These are phyloP conservation scores for Fagopyrum esculentum DNA, from an alignment of 148 eudicot species.

Conservation along the genomic window DNA sequence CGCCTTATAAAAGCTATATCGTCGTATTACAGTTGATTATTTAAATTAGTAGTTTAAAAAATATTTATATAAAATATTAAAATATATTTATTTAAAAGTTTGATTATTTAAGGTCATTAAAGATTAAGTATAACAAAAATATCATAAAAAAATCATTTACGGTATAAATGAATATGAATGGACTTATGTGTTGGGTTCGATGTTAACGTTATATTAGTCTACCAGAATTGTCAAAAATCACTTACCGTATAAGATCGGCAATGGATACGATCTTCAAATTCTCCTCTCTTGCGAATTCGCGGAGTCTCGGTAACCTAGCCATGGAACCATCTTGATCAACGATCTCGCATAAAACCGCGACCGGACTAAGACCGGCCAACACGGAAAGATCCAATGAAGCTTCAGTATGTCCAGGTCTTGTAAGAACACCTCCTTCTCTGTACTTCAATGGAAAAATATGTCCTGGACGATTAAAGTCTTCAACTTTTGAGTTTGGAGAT, in stretches of 20 bases:
- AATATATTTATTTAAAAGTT: no score
- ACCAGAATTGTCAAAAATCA: neutral
- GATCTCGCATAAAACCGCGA: constrained; percentile 57
- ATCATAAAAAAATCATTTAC: no score
- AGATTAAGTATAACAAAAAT: no score
- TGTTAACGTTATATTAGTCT: no score
- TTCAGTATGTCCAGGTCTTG: constrained; percentile 75
- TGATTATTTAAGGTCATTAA: no score
- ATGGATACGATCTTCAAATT: constrained; percentile 54
- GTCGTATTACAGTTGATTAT: no score
- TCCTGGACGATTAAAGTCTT: constrained; percentile 69
- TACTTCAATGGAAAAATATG: constrained; percentile 65
- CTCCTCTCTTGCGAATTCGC: constrained; percentile 39
- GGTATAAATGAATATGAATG: no score
- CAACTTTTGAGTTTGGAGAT: constrained; percentile 46
- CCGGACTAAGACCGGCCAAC: constrained; percentile 60
- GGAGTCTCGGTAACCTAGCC: constrained; percentile 64
- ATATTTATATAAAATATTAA: no score
- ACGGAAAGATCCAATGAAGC: constrained; percentile 60
- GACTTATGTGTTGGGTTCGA: no score
- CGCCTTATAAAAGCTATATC: no score
- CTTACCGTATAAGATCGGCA: constrained; percentile 61
- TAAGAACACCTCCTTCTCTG: constrained; percentile 67
- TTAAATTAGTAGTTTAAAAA: no score
- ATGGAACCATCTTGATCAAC: constrained; percentile 80